A percentile compares a stretch with the other conserved stretches of the same genome.
phyloP scores from a whole-genome alignment of 176 grass and related monocot genomes.

The bread wheat (Triticum aestivum) region DNA sequence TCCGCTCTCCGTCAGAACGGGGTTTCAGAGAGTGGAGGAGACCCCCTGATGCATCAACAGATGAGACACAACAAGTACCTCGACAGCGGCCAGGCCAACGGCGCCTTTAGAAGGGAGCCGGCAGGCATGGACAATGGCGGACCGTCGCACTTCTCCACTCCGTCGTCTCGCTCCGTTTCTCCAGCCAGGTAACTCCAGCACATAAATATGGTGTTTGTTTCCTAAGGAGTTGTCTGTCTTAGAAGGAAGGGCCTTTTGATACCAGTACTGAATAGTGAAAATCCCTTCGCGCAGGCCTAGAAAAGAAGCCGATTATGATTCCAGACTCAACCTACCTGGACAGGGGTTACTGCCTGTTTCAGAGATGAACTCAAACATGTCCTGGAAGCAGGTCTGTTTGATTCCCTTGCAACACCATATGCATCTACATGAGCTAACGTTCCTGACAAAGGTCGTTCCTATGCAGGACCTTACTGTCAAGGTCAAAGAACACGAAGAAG shows the following conservation, averaged over 20 bases:
- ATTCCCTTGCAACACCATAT: background rate
- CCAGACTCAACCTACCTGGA: constrained; percentile 45
- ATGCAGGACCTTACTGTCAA: constrained; percentile 69
- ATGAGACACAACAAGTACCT: constrained; percentile 30
- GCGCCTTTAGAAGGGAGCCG: constrained; percentile 41
- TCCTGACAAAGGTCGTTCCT: constrained; percentile 28
- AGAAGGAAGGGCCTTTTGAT: background rate
- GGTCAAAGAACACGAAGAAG: constrained; percentile 78
- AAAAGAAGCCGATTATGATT: constrained; percentile 70
- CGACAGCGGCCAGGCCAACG: constrained; percentile 41
- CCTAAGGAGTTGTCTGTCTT: background rate
- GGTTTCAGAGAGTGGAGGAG: constrained; percentile 28
- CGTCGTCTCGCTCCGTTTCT: constrained; percentile 80
- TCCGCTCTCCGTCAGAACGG: constrained; percentile 37
- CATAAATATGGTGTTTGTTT: background rate
- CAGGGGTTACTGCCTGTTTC: constrained; percentile 61
- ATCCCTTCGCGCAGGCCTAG: constrained; percentile 33
- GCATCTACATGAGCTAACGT: background rate
- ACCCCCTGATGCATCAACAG: constrained; percentile 21
- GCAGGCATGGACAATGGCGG: constrained; percentile 36
- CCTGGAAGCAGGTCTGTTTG: constrained; percentile 74
- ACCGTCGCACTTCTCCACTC: constrained; percentile 67
- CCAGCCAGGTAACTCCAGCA: constrained; percentile 53
- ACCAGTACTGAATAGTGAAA: background rate
- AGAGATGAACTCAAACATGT: constrained; percentile 49